Percentiles rank a stretch among this genome's conserved stretches.
These are phyloP conservation scores for Lomentospora prolificans DNA, from an alignment of 2,329 filamentous ascomycete genomes.

Conservation along the genomic window DNA sequence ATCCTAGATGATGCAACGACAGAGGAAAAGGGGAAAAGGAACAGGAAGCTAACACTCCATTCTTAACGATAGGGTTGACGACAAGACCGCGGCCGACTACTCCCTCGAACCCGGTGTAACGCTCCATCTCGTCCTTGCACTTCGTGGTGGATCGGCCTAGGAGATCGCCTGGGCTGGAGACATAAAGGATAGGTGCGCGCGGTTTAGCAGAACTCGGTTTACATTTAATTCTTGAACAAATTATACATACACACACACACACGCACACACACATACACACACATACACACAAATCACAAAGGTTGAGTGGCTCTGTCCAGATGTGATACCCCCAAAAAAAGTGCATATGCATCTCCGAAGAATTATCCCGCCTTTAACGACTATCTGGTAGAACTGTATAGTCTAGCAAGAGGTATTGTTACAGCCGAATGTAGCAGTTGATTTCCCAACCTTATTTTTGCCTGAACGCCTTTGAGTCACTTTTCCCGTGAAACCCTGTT, in stretches of 20 bases:
- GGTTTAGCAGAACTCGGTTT: background rate
- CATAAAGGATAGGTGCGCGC: background rate
- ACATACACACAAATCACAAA: too few species aligned
- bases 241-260: background rate
- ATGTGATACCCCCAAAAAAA: too few species aligned
- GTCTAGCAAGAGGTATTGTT: background rate
- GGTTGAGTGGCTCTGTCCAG: too few species aligned
- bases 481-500: background rate
- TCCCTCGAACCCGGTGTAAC: constrained; percentile 85
- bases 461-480: background rate
- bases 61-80: constrained; percentile 65
- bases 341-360: background rate
- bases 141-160: constrained; percentile 61
- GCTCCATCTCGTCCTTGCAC: constrained; percentile 87
- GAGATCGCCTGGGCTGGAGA: background rate
- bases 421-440: background rate
- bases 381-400: background rate
- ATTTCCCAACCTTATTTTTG: background rate
- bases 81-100: constrained; percentile 88
- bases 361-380: background rate
- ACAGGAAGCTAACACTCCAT: background rate
- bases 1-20: background rate
- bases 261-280: too few species aligned
- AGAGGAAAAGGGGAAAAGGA: background rate
- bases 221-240: background rate